Evolutionary conservation across 768 basidiomycete genomes (phyloP), one percentile per base, ranked within the genome.

Genomic region (Xerocomellus amylosporus): DNA sequence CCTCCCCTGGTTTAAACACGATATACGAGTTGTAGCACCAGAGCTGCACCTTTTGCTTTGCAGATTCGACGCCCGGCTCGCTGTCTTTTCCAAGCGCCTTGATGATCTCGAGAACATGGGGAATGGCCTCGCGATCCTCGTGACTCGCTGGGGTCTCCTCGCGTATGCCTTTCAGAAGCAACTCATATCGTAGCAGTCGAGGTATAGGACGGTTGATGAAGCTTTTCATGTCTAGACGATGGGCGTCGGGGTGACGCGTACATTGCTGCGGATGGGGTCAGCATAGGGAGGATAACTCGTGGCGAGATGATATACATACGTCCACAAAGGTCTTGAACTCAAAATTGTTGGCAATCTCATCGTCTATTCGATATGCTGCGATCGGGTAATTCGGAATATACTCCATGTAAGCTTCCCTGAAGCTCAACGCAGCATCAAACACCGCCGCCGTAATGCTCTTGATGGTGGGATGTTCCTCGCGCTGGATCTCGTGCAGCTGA

Each of bases 191-290:
- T 39, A 94, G 76, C 33, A 96, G 73, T 41, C 96, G 86, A 55
- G 92, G 90, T 59, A 96, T 94, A 2, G 95, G 93, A 36, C 94
- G 85, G 62, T 91, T 86, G 65, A 95, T 88, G 73, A 98, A 99
- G 61, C 80, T 87, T 68, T 95, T 93, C 83, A 99, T 88, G 66
- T 94, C 93, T 19, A 92, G 77, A 46, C 87, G 84, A 63, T 89
- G 85, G 1, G 93, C 83, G 54, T 88, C 87, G 0, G 86, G 82
- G 60, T 91, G 85, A 31, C 87, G 83, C 12, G 73, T 71, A 48
- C 76, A 80, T 72, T 75, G 71, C 78, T 80, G 26, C 1, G 42
- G 13, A 38, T 2, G 34, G 34, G 17, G 26, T 66, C 8, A n/a
- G 37, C 5, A 6, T 38, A 19, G n/a, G 10, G 26, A 19, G 17